A percentile compares a stretch with the other conserved stretches of the same genome.
Evolutionary conservation across 257 asterid species (phyloP).

Genomic region (Nicotiana paniculata): DNA sequence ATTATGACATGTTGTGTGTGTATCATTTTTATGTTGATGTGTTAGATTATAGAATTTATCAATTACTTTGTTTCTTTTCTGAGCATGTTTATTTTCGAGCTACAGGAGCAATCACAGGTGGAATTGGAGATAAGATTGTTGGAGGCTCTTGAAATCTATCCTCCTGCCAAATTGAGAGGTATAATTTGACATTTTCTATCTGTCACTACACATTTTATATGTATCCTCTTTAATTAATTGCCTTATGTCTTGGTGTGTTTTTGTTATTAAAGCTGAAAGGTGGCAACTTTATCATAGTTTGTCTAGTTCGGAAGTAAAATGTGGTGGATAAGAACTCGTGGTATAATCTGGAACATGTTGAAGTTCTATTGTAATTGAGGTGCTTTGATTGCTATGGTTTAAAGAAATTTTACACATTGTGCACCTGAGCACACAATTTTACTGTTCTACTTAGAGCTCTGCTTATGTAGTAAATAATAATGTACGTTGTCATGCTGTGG

Average conservation of each 20-base stretch:
- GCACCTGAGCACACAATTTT: neutral
- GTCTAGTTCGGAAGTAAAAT: neutral
- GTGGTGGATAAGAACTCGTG: neutral
- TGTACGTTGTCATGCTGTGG: neutral
- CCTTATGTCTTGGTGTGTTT: neutral
- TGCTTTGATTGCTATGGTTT: neutral
- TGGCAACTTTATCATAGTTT: neutral
- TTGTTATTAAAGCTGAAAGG: neutral
- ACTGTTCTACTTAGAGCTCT: neutral
- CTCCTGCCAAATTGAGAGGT: constrained; percentile 84
- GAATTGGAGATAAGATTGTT: constrained; percentile 82
- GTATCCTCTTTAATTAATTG: neutral
- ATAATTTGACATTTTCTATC: neutral
- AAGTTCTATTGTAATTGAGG: neutral
- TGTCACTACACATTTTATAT: neutral
- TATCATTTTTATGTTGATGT: neutral
- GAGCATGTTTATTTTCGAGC: constrained; percentile 7
- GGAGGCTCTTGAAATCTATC: constrained; percentile 90
- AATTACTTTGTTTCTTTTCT: neutral
- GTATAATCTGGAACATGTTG: neutral
- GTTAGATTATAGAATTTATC: neutral
- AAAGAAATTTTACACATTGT: neutral
- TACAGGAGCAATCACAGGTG: constrained; percentile 76
- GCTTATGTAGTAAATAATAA: neutral
- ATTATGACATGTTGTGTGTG: neutral